phyloP scores from a whole-genome alignment of 164 flowering plant species.

The Warburgia ugandensis region DNA sequence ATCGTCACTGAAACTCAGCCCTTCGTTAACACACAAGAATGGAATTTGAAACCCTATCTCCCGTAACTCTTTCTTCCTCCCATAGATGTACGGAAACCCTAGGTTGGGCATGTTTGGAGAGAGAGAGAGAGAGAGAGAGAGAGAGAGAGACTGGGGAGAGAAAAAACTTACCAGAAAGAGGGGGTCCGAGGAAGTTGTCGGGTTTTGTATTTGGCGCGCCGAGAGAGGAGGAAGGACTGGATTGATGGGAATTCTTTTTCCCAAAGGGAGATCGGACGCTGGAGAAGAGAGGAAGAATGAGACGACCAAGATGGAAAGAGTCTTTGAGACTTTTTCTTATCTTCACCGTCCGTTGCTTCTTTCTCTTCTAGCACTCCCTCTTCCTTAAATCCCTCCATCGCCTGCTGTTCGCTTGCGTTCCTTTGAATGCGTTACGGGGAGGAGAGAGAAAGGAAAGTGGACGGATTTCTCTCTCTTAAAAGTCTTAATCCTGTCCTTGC shows the following conservation, averaged over 20 bases:
- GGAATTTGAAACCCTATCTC: constrained; percentile 12
- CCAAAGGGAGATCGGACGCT: constrained; percentile 35
- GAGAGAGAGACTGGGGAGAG: constrained; percentile 5
- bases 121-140: constrained; percentile 1
- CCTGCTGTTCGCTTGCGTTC: no score
- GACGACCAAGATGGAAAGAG: constrained; percentile 19
- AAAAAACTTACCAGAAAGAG: not conserved
- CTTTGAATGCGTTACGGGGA: no score
- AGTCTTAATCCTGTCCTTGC: no score
- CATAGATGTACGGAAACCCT: constrained; percentile 12
- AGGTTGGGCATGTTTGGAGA: constrained; percentile 4
- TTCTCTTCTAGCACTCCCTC: no score
- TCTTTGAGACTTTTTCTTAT: constrained; percentile 8
- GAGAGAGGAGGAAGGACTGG: constrained; percentile 1
- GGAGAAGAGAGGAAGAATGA: constrained; percentile 25
- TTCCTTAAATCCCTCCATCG: no score
- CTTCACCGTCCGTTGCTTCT: constrained; percentile 27
- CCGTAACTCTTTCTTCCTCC: not conserved
- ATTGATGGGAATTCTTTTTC: no score
- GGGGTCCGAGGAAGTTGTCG: not conserved
- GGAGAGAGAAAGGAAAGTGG: no score
- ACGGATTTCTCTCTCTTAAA: no score
- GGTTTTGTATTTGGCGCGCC: constrained; percentile 22
- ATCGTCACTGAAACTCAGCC: constrained; percentile 15
- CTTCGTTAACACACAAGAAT: no score